Base-by-base conservation (phyloP, 306 rosid species). In the Quercus berberidifolia region DNA sequence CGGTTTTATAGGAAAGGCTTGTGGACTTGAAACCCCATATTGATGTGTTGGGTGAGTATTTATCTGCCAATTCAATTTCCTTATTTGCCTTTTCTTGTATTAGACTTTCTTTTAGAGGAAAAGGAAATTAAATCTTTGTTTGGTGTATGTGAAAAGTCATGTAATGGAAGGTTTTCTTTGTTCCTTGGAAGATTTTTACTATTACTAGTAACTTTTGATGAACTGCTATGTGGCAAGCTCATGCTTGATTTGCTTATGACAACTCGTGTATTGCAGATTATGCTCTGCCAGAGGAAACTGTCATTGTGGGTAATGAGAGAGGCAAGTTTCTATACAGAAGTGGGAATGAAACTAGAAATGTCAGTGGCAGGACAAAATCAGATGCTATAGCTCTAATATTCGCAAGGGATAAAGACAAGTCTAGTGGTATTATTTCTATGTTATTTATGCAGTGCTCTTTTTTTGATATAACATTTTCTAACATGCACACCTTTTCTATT, bases 381-480 rank as follows among this genome's bases (percentile, higher is more conserved):
- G 93, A 83, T 79, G 96, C 91, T 76, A 88, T 90, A 81, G 96
- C 90, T 86, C 92, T 94, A 46, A 87, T 87, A 69, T 90, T 94
- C 81, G 96, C 88, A 71, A 78, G 74, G 86, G 97, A 92, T 80
- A 85, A 82, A 75, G 79, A 86, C 75, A 83, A 88, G 74, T 64
- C 82, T 60, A 73, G 72, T 41, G 98, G 97, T 93, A 88, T 79
- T 79, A 69, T 35, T 56, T 55, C 8, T 65, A 14, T 69, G 21
- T 46, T 64, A n/a, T 77, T 73, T 67, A 69, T 35, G 13, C 9
- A 54, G 68, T 75, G 18, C 74, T 77, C 65, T 67, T 78, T 52
- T 38, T 76, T 21, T 11, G 11, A 41, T 41, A 8, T 41, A 41
- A 2, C 46, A 41, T 41, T 41, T 41, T 41, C 11, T 41, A 8